Conservation (phyloP, 2,329 filamentous ascomycete genomes). For the Orbilia javanica region DNA sequence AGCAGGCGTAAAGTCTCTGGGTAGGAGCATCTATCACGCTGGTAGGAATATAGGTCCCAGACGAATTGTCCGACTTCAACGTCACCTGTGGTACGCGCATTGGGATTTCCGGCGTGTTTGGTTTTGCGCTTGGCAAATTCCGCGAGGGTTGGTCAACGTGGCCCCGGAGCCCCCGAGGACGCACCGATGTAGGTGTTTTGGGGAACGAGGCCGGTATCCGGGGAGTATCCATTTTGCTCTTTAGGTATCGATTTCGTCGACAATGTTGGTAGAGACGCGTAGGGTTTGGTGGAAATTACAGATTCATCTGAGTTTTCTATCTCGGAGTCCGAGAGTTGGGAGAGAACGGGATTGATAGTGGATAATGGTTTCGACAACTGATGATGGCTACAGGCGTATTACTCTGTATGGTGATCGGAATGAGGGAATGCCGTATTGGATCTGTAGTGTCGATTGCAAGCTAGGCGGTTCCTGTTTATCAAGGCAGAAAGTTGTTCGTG, state of each 20-base stretch:
- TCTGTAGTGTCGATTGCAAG: neutral
- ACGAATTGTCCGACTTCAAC: neutral
- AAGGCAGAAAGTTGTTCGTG: neutral
- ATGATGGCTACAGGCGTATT: neutral
- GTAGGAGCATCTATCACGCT: slow-evolving; percentile 87
- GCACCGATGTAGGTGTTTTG: slow-evolving; percentile 47
- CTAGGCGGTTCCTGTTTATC: neutral
- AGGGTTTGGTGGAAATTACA: neutral
- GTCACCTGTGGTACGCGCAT: slow-evolving; percentile 11
- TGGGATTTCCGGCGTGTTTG: slow-evolving; percentile 10
- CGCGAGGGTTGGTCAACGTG: slow-evolving; percentile 31
- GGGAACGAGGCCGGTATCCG: slow-evolving; percentile 48
- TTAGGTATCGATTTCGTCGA: neutral
- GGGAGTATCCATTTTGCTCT: slow-evolving; percentile 45
- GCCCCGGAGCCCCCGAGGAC: slow-evolving; percentile 38
- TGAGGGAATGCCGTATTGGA: neutral
- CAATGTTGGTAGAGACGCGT: slow-evolving; percentile 9
- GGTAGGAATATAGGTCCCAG: slow-evolving; percentile 79
- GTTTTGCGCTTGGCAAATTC: slow-evolving; percentile 55
- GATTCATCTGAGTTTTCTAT: slow-evolving; percentile 19
- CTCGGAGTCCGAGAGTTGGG: slow-evolving; percentile 1
- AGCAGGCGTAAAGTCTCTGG: slow-evolving; percentile 87
- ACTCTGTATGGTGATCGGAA: neutral
- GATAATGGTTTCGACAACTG: neutral
- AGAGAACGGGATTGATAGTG: neutral